These are phyloP conservation scores for Kwoniella sp. DNA, from an alignment of 768 basidiomycete species.

Conservation along the genomic window DNA sequence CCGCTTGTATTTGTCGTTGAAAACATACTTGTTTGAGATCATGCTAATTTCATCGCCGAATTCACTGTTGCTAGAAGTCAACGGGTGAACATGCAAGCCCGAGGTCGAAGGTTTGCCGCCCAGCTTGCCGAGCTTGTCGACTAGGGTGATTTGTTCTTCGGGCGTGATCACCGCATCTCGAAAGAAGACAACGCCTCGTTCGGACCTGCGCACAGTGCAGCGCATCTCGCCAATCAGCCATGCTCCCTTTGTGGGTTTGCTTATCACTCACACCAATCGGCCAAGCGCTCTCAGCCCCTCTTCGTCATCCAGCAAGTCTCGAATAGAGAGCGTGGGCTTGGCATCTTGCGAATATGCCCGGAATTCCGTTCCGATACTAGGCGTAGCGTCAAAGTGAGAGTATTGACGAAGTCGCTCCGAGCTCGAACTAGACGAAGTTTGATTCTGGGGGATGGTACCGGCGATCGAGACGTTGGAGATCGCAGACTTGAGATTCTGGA, in stretches of 20 bases:
- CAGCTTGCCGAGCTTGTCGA: slow-evolving; percentile 60
- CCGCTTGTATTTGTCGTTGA: slow-evolving; percentile 29
- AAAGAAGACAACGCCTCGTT: slow-evolving; percentile 70
- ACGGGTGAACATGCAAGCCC: slow-evolving; percentile 64
- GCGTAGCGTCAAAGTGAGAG: slow-evolving; percentile 55
- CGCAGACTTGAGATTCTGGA: slow-evolving; percentile 29
- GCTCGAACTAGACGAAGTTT: neutral
- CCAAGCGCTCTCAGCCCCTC: slow-evolving; percentile 34
- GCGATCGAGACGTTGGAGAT: slow-evolving; percentile 8
- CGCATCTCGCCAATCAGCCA: no score
- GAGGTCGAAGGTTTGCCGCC: slow-evolving; percentile 61
- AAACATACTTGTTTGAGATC: slow-evolving; percentile 58
- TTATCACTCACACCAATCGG: slow-evolving; percentile 38
- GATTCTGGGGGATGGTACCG: neutral
- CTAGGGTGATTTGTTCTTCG: slow-evolving; percentile 62
- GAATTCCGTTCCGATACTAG: slow-evolving; percentile 64
- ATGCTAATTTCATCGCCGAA: slow-evolving; percentile 63
- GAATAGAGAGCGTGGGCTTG: slow-evolving; percentile 27
- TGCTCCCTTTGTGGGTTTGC: no score
- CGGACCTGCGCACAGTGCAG: slow-evolving; percentile 49
- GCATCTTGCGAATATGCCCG: slow-evolving; percentile 27
- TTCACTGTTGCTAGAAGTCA: slow-evolving; percentile 61
- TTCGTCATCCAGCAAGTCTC: slow-evolving; percentile 30
- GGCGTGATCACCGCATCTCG: slow-evolving; percentile 59
- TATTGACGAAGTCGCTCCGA: slow-evolving; percentile 32